These are phyloP conservation scores for Tolypocladium endophyticum DNA, from an alignment of 2,329 filamentous ascomycete species.

Conservation along the genomic window DNA sequence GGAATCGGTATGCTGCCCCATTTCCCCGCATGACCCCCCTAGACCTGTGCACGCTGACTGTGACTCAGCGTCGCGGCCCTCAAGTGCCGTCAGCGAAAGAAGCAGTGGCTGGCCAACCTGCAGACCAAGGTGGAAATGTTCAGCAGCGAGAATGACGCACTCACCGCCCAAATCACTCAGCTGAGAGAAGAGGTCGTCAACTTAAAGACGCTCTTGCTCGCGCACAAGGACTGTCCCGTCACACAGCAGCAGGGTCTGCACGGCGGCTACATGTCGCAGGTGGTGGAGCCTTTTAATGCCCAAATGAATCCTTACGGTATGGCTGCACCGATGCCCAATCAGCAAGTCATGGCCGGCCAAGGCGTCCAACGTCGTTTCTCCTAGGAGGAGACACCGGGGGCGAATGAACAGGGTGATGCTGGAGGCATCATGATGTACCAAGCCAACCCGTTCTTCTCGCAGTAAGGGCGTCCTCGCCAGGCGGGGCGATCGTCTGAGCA, in stretches of 20 bases:
- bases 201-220: constrained; percentile 81
- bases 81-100: constrained; percentile 96
- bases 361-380: constrained; percentile 46
- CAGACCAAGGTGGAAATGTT: constrained; percentile 93
- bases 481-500: neutral
- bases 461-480: neutral
- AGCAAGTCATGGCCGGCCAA: constrained; percentile 46
- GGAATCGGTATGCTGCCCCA: constrained; percentile 64
- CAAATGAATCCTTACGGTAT: constrained; percentile 52
- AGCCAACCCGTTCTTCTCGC: constrained; percentile 10
- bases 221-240: constrained; percentile 93
- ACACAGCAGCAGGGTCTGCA: constrained; percentile 69
- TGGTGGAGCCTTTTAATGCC: constrained; percentile 42
- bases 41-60: constrained; percentile 1
- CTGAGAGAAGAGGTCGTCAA: constrained; percentile 90
- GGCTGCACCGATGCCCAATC: constrained; percentile 38
- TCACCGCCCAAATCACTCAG: constrained; percentile 73
- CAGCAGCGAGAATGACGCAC: constrained; percentile 79
- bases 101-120: constrained; percentile 94
- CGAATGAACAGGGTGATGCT: neutral
- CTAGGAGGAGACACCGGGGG: constrained; percentile 24
- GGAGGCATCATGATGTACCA: neutral
- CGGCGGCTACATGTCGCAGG: constrained; percentile 43
- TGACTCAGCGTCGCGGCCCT: constrained; percentile 72
- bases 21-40: neutral